Conservation (phyloP, 2,329 filamentous ascomycete species). For the Macrophomina tecta region DNA sequence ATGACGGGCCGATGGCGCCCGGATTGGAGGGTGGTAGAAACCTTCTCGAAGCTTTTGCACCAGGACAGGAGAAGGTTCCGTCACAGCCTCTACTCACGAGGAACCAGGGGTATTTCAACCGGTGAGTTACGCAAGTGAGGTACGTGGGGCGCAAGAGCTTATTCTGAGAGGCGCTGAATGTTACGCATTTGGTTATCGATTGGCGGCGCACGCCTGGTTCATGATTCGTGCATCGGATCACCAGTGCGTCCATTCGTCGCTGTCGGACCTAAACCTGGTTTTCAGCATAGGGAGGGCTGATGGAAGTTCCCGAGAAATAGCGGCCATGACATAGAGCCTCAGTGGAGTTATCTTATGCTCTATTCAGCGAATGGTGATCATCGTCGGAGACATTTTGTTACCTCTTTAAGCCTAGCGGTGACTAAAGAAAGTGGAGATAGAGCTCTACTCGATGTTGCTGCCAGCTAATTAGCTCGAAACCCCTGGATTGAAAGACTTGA, state of each 20-base stretch:
- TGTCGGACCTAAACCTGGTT: not conserved
- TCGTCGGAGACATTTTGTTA: not conserved
- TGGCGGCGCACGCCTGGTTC: slow-evolving; percentile 3
- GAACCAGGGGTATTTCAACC: not conserved
- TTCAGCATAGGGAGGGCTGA: not conserved
- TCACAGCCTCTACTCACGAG: not conserved
- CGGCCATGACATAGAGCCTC: not conserved
- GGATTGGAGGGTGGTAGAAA: not conserved
- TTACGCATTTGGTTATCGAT: slow-evolving; percentile 11
- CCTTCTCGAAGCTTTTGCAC: not conserved
- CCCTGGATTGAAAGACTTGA: too few species aligned
- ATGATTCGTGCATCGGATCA: slow-evolving; percentile 5
- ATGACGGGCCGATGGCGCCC: not conserved
- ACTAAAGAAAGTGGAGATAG: too few species aligned
- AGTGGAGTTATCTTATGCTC: not conserved
- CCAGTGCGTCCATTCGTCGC: not conserved
- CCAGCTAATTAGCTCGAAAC: too few species aligned
- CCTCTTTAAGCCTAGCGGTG: not conserved
- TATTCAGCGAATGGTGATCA: not conserved
- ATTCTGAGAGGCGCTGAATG: not conserved
- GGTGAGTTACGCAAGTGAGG: not conserved
- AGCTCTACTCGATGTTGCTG: too few species aligned
- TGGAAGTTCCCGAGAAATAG: not conserved
- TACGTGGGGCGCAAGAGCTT: slow-evolving; percentile 11
- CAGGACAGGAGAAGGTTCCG: not conserved